These are phyloP conservation scores for Rugonectria rugulosa DNA, from an alignment of 2,329 filamentous ascomycete genomes.

Conservation along the genomic window DNA sequence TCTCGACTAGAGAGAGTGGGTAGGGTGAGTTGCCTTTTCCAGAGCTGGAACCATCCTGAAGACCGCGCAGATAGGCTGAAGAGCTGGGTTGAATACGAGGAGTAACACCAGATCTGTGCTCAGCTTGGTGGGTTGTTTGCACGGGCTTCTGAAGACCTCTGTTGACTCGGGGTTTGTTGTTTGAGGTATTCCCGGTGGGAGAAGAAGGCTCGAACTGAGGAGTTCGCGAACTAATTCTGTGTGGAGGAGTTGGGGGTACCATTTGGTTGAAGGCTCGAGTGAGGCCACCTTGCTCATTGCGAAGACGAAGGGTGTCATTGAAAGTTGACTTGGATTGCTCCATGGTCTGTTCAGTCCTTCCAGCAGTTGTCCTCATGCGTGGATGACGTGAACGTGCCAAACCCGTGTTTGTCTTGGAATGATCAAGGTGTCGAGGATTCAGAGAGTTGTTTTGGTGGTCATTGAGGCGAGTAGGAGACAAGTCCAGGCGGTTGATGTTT, in stretches of 20 bases:
- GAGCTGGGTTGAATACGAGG: neutral
- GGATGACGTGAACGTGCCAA: no score
- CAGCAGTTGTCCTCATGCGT: no score
- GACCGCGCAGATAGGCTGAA: conserved; percentile 18
- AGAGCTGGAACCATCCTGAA: conserved; percentile 13
- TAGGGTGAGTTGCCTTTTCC: conserved; percentile 11
- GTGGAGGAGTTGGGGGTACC: conserved; percentile 17
- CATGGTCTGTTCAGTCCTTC: no score
- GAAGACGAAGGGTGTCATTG: neutral
- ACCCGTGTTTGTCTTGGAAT: no score
- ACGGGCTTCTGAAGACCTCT: neutral
- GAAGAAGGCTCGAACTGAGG: neutral
- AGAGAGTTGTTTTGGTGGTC: neutral
- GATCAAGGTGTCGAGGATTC: conserved; percentile 17
- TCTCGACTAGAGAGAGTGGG: conserved; percentile 10
- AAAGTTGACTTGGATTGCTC: neutral
- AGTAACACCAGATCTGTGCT: no score
- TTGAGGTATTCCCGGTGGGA: neutral
- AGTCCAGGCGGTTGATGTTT: conserved; percentile 28
- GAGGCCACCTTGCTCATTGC: neutral
- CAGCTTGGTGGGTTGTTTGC: no score
- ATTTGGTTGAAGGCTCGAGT: neutral
- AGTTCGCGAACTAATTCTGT: conserved; percentile 7
- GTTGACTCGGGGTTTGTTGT: no score
- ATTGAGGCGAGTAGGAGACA: conserved; percentile 30